phyloP scores from a whole-genome alignment of 805 yeast species.

The Candida manassasensis region DNA sequence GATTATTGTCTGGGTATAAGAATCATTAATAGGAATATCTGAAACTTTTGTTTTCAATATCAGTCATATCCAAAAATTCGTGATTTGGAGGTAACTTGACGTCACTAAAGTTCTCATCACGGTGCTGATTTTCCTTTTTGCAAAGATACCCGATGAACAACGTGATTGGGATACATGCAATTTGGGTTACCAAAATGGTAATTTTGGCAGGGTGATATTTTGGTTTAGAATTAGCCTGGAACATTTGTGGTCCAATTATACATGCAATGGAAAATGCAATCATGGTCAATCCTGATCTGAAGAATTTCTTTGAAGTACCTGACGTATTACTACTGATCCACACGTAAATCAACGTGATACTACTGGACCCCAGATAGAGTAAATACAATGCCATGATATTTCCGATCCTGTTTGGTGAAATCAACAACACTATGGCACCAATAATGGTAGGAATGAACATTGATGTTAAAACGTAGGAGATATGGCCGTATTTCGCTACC shows the following conservation, averaged over 20 bases:
- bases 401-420: constrained; percentile 36
- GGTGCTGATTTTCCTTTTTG: constrained; percentile 45
- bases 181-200: constrained; percentile 48
- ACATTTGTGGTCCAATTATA: constrained; percentile 64
- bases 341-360: constrained; percentile 53
- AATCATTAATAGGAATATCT: constrained; percentile 51
- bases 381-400: constrained; percentile 47
- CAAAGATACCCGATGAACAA: constrained; percentile 40
- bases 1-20: no score
- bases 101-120: constrained; percentile 28
- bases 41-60: constrained; percentile 52
- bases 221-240: constrained; percentile 49
- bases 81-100: constrained; percentile 25
- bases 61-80: constrained; percentile 55
- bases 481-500: constrained; percentile 23
- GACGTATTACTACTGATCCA: constrained; percentile 65
- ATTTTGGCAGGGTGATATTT: constrained; percentile 56
- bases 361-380: constrained; percentile 52
- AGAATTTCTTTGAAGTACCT: constrained; percentile 70
- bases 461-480: constrained; percentile 20
- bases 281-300: constrained; percentile 53
- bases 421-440: constrained; percentile 40
- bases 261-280: constrained; percentile 67
- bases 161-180: constrained; percentile 41
- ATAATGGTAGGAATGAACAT: constrained; percentile 32